phyloP scores from a whole-genome alignment of 805 yeast genomes.

The Yarrowia yakushimensis region DNA sequence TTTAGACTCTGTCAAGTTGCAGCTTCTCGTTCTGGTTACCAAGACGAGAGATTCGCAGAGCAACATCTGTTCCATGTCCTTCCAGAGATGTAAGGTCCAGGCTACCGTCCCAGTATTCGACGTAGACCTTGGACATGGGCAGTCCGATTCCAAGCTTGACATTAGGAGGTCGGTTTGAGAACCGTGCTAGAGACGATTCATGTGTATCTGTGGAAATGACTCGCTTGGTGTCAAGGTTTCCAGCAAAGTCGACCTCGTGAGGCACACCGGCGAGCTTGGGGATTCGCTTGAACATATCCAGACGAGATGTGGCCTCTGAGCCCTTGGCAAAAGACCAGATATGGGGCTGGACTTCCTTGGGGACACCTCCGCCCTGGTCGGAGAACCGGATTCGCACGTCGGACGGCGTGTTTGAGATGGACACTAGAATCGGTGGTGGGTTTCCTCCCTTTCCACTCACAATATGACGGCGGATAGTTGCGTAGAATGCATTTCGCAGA shows the following conservation, averaged over 20 bases:
- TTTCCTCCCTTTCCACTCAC: constrained; percentile 26
- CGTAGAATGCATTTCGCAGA: constrained; percentile 77
- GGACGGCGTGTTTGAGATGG: constrained; percentile 63
- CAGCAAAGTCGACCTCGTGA: constrained; percentile 33
- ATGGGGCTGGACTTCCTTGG: constrained; percentile 52
- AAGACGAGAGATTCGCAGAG: constrained; percentile 70
- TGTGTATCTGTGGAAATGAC: constrained; percentile 26
- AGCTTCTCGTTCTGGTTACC: constrained; percentile 62
- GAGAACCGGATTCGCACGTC: constrained; percentile 73
- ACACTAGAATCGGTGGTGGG: constrained; percentile 61
- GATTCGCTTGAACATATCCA: constrained; percentile 34
- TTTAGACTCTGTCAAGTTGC: constrained; percentile 68
- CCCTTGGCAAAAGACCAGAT: constrained; percentile 80
- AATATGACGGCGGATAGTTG: constrained; percentile 57
- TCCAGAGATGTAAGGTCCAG: constrained; percentile 76
- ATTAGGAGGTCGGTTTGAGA: constrained; percentile 70
- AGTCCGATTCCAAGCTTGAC: constrained; percentile 80
- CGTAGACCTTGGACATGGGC: constrained; percentile 88
- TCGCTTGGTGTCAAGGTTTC: constrained; percentile 8
- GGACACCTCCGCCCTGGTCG: constrained; percentile 88
- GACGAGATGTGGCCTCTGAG: constrained; percentile 32
- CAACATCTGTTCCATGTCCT: constrained; percentile 90
- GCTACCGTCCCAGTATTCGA: constrained; percentile 96
- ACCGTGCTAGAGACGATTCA: constrained; percentile 55
- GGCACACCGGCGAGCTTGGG: constrained; percentile 37